These are phyloP conservation scores for Claviceps sp. DNA, from an alignment of 2,329 filamentous ascomycete genomes.

Conservation along the genomic window DNA sequence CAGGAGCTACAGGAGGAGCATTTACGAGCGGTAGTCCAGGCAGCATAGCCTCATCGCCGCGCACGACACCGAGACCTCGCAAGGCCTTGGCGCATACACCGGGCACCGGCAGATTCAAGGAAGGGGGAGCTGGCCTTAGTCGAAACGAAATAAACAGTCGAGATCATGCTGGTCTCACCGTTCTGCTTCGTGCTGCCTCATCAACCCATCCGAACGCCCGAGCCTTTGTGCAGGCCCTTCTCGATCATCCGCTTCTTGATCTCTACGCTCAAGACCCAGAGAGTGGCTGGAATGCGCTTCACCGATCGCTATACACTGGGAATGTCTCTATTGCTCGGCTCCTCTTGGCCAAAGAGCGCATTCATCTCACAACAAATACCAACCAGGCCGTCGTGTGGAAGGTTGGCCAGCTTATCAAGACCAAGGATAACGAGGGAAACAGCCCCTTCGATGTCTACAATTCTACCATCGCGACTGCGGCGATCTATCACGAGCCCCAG, in stretches of 20 bases:
- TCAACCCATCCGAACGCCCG: constrained; percentile 56
- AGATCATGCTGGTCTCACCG: constrained; percentile 67
- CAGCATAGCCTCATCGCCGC: constrained; percentile 35
- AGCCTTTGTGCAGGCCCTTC: constrained; percentile 63
- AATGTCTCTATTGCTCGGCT: constrained; percentile 77
- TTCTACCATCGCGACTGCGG: constrained; percentile 58
- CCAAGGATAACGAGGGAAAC: constrained; percentile 89
- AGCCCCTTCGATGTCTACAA: constrained; percentile 91
- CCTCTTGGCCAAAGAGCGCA: constrained; percentile 65
- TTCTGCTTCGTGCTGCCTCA: constrained; percentile 74
- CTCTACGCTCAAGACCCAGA: constrained; percentile 78
- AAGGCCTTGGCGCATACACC: constrained; percentile 38
- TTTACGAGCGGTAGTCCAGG: constrained; percentile 26
- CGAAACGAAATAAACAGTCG: constrained; percentile 70
- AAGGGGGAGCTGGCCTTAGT: constrained; percentile 27
- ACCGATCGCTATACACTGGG: constrained; percentile 79
- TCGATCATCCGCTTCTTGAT: constrained; percentile 74
- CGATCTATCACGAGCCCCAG: too few species aligned
- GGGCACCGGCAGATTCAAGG: constrained; percentile 29
- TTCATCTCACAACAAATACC: constrained; percentile 47
- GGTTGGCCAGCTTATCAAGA: constrained; percentile 71
- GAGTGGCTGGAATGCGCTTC: constrained; percentile 91
- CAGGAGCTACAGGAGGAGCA: constrained; percentile 20
- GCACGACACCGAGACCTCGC: constrained; percentile 33
- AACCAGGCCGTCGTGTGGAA: constrained; percentile 41